phyloP scores from a whole-genome alignment of 495 filamentous ascomycete species.

The Aspergillus saccharolyticus region DNA sequence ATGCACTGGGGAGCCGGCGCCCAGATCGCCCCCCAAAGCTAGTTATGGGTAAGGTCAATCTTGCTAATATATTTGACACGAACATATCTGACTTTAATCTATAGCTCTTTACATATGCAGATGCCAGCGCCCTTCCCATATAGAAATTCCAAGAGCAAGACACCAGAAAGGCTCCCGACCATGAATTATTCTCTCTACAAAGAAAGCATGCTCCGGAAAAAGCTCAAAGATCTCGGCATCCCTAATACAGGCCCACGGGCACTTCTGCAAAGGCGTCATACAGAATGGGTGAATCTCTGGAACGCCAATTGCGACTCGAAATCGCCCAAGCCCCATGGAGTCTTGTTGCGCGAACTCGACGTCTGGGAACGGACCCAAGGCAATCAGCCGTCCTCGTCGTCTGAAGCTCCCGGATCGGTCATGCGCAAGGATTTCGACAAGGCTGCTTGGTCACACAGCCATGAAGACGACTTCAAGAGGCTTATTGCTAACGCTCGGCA shows the following conservation, averaged over 20 bases:
- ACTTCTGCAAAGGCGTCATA: conserved; percentile 72
- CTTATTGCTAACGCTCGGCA: conserved; percentile 67
- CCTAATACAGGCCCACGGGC: conserved; percentile 59
- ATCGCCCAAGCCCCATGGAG: conserved; percentile 60
- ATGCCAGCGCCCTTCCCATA: conserved; percentile 8
- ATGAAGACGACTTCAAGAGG: conserved; percentile 67
- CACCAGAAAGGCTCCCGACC: conserved; percentile 60
- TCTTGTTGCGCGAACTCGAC: conserved; percentile 72
- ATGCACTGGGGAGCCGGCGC: conserved; percentile 29
- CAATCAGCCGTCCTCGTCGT: conserved; percentile 25
- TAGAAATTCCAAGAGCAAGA: conserved; percentile 21
- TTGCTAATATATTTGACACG: neutral
- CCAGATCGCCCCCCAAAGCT: conserved; percentile 8
- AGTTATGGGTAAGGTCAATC: conserved; percentile 30
- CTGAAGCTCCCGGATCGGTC: conserved; percentile 33
- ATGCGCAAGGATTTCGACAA: conserved; percentile 84
- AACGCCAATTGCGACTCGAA: conserved; percentile 93
- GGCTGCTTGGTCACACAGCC: conserved; percentile 63
- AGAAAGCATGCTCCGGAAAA: conserved; percentile 69
- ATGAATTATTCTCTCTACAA: conserved; percentile 78
- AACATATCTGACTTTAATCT: conserved; percentile 3
- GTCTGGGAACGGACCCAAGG: conserved; percentile 77
- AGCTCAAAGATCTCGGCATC: conserved; percentile 78
- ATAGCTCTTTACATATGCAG: conserved; percentile 23
- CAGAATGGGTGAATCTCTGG: conserved; percentile 92